phyloP scores from a whole-genome alignment of 1,284 basidiomycete genomes.

The Gymnopus androsaceus region DNA sequence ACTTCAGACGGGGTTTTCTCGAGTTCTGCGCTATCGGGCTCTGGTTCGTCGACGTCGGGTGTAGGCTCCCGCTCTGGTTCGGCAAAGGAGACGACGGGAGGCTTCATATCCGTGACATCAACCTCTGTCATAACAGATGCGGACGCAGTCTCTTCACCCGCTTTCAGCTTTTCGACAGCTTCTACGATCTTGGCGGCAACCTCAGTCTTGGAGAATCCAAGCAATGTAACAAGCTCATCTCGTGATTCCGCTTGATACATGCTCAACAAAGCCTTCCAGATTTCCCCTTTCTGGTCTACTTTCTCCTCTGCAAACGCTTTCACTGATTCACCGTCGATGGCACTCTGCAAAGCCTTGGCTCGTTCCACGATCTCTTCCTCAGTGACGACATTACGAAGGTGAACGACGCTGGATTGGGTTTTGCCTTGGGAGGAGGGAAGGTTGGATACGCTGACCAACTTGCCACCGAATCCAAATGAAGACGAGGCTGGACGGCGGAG shows the following conservation, averaged over 20 bases:
- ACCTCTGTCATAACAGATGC: constrained; percentile 40
- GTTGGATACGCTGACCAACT: constrained; percentile 80
- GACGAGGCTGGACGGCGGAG: constrained; percentile 81
- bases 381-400: constrained; percentile 76
- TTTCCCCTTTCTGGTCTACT: constrained; percentile 39
- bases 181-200: constrained; percentile 80
- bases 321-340: constrained; percentile 64
- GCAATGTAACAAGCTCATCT: constrained; percentile 87
- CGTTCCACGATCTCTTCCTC: constrained; percentile 80
- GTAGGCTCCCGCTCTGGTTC: constrained; percentile 59
- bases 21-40: constrained; percentile 40
- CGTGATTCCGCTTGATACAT: constrained; percentile 89
- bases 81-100: constrained; percentile 74
- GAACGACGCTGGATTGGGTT: constrained; percentile 77
- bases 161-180: constrained; percentile 77
- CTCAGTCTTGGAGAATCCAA: constrained; percentile 93
- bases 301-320: constrained; percentile 69
- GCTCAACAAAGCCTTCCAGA: constrained; percentile 89
- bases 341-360: constrained; percentile 71
- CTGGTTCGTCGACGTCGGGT: constrained; percentile 21
- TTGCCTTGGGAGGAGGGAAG: constrained; percentile 72
- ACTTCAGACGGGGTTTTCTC: constrained; percentile 75
- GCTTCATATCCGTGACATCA: constrained; percentile 51
- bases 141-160: constrained; percentile 35
- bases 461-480: constrained; percentile 93